Conservation (phyloP, 23 red algal species). For the Agarophyton chilense region DNA sequence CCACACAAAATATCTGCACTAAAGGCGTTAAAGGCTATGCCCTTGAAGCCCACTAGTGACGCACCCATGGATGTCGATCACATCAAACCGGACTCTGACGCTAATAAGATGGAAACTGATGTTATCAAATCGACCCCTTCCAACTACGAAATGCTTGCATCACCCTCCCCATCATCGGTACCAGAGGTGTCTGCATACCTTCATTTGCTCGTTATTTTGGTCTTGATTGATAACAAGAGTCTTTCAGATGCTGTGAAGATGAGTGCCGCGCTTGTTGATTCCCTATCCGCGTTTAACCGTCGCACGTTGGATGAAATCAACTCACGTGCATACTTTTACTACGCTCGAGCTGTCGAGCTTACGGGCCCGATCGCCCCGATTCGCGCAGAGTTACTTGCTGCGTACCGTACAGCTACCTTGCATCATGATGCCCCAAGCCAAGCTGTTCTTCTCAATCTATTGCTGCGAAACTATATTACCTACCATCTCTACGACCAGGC, state of each 20-base stretch:
- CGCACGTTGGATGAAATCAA: slow-evolving; percentile 94
- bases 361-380: slow-evolving; percentile 56
- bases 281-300: slow-evolving; percentile 63
- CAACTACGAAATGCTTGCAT: slow-evolving; percentile 38
- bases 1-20: neutral
- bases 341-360: slow-evolving; percentile 79
- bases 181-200: slow-evolving; percentile 88
- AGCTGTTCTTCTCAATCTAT: slow-evolving; percentile 90
- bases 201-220: slow-evolving; percentile 78
- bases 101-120: neutral
- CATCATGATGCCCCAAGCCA: slow-evolving; percentile 86
- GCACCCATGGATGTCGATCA: slow-evolving; percentile 49
- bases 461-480: slow-evolving; percentile 86
- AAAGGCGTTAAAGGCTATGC: slow-evolving; percentile 14
- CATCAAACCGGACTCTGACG: neutral
- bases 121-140: neutral
- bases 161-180: slow-evolving; percentile 22
- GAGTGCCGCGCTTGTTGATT: slow-evolving; percentile 62
- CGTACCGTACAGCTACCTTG: slow-evolving; percentile 89
- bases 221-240: slow-evolving; percentile 72
- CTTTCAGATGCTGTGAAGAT: slow-evolving; percentile 56
- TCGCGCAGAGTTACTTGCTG: slow-evolving; percentile 70
- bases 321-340: slow-evolving; percentile 88
- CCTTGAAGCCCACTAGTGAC: neutral
- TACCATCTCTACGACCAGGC: slow-evolving; percentile 93